Evolutionary conservation across 352 stramenopile species (phyloP).

Genomic region (Phytopythium oedochilum): DNA sequence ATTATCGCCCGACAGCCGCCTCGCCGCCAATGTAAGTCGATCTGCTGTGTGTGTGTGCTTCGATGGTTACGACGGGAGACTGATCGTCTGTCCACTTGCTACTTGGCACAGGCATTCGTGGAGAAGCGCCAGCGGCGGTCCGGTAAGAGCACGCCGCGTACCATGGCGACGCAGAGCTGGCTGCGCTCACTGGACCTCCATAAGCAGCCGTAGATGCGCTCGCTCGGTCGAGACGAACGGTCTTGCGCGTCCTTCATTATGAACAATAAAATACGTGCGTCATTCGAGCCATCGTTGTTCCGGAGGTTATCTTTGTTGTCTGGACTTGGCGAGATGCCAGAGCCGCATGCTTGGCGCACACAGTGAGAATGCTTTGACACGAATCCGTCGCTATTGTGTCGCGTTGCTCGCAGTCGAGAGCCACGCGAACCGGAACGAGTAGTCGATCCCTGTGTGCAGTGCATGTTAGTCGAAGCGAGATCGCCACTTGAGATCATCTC

Average conservation of each 20-base stretch:
- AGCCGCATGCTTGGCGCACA: too few species aligned
- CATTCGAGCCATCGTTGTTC: not conserved
- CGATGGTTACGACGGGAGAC: too few species aligned
- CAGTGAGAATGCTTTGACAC: too few species aligned
- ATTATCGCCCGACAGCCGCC: conserved; percentile 44
- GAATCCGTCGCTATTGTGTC: not conserved
- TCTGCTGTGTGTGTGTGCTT: too few species aligned
- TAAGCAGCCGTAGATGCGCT: not conserved
- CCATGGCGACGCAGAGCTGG: conserved; percentile 60
- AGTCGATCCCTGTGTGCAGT: not conserved
- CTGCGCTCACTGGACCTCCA: conserved; percentile 39
- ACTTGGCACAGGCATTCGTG: conserved; percentile 41
- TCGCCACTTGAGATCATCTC: too few species aligned
- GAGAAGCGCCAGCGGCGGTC: conserved; percentile 54
- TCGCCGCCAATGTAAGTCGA: conserved; percentile 37
- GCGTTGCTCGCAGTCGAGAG: not conserved
- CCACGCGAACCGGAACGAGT: not conserved
- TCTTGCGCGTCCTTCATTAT: not conserved
- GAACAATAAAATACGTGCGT: not conserved
- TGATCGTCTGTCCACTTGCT: not conserved
- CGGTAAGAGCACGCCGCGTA: conserved; percentile 46
- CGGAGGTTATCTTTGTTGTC: too few species aligned
- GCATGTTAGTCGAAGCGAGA: too few species aligned
- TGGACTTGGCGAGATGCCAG: too few species aligned
- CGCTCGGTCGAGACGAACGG: not conserved